Evolutionary conservation across 257 asterid species (phyloP), one percentile per base, ranked within the genome.

Genomic region (Solanum infundibuliforme): DNA sequence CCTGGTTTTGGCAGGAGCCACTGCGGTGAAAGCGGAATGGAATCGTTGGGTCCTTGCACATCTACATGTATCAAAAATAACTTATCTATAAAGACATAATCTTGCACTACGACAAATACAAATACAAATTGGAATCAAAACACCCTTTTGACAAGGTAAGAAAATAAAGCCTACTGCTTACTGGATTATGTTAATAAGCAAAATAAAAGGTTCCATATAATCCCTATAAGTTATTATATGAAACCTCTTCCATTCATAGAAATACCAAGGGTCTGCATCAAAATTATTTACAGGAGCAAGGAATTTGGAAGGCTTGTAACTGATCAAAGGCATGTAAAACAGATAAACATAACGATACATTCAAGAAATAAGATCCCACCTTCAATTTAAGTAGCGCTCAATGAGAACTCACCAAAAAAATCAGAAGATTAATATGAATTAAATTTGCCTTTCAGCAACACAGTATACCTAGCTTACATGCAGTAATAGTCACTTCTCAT

Each of bases 1-100:
- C 96, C 99, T 18, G 93, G 88, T 89, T 96, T 97, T 68, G 98
- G 93, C 73, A 92, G 94, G 87, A 95, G 98, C 99, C 99, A 97
- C 92, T 97, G 99, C 8, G 99, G 99, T 86, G 98, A 95, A 73
- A 97, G 99, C 62, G 99, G 98, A 85, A 97, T 93, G 88, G 96
- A 84, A 91, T 87, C 90, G 91, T 94, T 94, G 21, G 94, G 87
- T 92, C 92, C 98, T 89, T 93, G 95, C 89, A 90, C 87, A 92
- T 95, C 99, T 97, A 88, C 90, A 91, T 21, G 87, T 52, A 89
- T 83, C 62, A 89, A 39, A 89, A 32, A 34, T 27, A 87, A 75
- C 31, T 38, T 31, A 52, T n/a, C 38, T 48, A 86, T 25, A 66
- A 58, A 46, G 14, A 39, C 35, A 69, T 20, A 21, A 43, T 27